A percentile compares a stretch with the other conserved stretches of the same genome.
Evolutionary conservation across 441 rosid species (phyloP).

Genomic region (Pelargonium exstipulatum): DNA sequence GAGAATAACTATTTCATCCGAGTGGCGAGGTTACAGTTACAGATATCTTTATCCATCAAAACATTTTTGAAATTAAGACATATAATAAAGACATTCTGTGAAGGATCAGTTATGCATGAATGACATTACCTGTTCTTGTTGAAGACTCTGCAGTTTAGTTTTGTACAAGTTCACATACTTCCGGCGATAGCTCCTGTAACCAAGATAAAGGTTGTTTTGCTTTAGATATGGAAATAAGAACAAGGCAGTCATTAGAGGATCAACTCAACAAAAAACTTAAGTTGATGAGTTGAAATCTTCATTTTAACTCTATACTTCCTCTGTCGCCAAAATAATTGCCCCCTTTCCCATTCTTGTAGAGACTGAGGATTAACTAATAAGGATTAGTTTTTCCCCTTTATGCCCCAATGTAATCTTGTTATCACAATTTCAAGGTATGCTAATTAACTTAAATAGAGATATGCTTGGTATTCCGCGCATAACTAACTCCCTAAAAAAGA

Average conservation of each 20-base stretch:
- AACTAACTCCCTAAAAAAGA: too few relatives aligned
- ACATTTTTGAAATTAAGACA: background rate
- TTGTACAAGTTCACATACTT: conserved; percentile 72
- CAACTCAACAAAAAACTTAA: background rate
- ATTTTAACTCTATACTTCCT: too few relatives aligned
- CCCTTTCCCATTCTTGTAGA: too few relatives aligned
- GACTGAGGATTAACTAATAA: too few relatives aligned
- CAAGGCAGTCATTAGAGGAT: background rate
- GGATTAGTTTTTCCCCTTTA: too few relatives aligned
- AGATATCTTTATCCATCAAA: background rate
- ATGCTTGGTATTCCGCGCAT: too few relatives aligned
- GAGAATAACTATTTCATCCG: background rate
- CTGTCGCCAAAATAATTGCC: too few relatives aligned
- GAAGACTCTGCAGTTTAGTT: conserved; percentile 69
- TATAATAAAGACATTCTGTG: conserved; percentile 6
- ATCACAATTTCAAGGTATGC: too few relatives aligned
- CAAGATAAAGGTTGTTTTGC: conserved; percentile 10
- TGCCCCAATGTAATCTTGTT: too few relatives aligned
- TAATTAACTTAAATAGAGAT: too few relatives aligned
- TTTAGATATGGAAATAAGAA: conserved; percentile 19
- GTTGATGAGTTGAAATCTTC: too few relatives aligned
- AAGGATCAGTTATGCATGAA: conserved; percentile 8
- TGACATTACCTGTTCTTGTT: conserved; percentile 57
- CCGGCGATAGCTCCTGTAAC: conserved; percentile 62
- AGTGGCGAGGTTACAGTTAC: background rate